Percentiles rank a stretch among this genome's conserved stretches.
phyloP scores from a whole-genome alignment of 2,329 filamentous ascomycete genomes.

The Mycogone perniciosa region DNA sequence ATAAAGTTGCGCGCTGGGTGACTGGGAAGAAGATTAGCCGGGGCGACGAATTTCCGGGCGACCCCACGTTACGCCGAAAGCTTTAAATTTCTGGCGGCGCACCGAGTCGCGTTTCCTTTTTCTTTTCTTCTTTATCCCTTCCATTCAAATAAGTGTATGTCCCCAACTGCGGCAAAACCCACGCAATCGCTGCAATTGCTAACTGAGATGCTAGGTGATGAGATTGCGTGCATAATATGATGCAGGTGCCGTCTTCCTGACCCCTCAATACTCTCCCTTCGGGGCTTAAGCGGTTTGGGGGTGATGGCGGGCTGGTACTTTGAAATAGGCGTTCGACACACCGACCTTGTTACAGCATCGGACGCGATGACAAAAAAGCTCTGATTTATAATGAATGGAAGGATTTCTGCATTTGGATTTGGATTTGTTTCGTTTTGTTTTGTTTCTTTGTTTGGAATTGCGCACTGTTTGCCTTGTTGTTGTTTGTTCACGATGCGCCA shows the following conservation, averaged over 20 bases:
- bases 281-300: conserved; percentile 84
- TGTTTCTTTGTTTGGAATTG: not conserved
- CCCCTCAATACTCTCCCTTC: conserved; percentile 74
- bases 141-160: conserved; percentile 97
- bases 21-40: conserved; percentile 9
- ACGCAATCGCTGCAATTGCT: conserved; percentile 19
- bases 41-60: conserved; percentile 23
- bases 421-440: conserved; percentile 6
- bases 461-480: not conserved
- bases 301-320: conserved; percentile 58
- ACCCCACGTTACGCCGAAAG: conserved; percentile 19
- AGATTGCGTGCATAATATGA: conserved; percentile 98
- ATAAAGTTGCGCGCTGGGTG: not conserved
- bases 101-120: conserved; percentile 37
- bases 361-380: conserved; percentile 94
- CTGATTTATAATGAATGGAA: conserved; percentile 60
- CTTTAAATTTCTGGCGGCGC: conserved; percentile 31
- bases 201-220: conserved; percentile 72
- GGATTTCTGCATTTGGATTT: conserved; percentile 12
- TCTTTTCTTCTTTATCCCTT: conserved; percentile 76
- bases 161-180: conserved; percentile 13
- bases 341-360: conserved; percentile 92
- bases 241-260: conserved; percentile 57
- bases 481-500: not conserved
- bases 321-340: conserved; percentile 99